A percentile compares a stretch with the other conserved stretches of the same genome.
Conservation (phyloP, 2,329 filamentous ascomycete genomes). For the Colletotrichum chlorophyti region DNA sequence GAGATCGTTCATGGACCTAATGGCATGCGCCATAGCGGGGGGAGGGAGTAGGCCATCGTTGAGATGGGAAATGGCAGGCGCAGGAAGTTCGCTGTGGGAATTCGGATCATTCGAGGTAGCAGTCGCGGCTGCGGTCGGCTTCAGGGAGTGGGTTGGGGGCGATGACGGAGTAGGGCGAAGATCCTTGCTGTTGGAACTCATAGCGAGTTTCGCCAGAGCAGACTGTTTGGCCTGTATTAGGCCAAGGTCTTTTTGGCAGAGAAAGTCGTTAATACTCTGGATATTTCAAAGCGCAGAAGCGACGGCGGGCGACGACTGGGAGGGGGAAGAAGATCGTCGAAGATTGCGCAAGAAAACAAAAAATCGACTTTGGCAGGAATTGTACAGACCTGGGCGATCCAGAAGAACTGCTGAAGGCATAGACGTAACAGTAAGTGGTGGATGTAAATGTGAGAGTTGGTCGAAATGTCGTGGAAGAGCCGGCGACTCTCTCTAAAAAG, state of each 20-base stretch:
- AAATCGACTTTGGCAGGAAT: neutral
- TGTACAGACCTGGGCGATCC: slow-evolving; percentile 23
- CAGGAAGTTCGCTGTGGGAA: slow-evolving; percentile 28
- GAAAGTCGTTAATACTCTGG: slow-evolving; percentile 6
- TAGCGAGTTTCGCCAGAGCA: slow-evolving; percentile 51
- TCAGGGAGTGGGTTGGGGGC: slow-evolving; percentile 39
- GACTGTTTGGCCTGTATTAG: slow-evolving; percentile 47
- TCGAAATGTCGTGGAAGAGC: slow-evolving; percentile 4
- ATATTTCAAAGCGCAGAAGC: too few relatives aligned
- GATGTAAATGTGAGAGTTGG: slow-evolving; percentile 6
- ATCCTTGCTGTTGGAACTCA: slow-evolving; percentile 44
- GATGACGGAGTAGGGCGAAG: slow-evolving; percentile 23
- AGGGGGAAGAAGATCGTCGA: neutral
- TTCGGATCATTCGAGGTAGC: too few relatives aligned
- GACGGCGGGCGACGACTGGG: neutral
- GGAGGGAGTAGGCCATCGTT: slow-evolving; percentile 36
- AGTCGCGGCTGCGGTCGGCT: neutral
- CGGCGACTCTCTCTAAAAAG: slow-evolving; percentile 13
- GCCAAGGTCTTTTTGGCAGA: slow-evolving; percentile 30
- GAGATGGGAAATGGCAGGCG: slow-evolving; percentile 36
- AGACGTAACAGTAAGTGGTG: slow-evolving; percentile 4
- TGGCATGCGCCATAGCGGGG: slow-evolving; percentile 46
- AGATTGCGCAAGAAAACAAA: neutral
- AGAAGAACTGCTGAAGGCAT: slow-evolving; percentile 29
- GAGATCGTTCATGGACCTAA: slow-evolving; percentile 50